A percentile compares a stretch with the other conserved stretches of the same genome.
Conservation (phyloP, 371 early-diverging fungal species). For the Blyttiomyces sp. region DNA sequence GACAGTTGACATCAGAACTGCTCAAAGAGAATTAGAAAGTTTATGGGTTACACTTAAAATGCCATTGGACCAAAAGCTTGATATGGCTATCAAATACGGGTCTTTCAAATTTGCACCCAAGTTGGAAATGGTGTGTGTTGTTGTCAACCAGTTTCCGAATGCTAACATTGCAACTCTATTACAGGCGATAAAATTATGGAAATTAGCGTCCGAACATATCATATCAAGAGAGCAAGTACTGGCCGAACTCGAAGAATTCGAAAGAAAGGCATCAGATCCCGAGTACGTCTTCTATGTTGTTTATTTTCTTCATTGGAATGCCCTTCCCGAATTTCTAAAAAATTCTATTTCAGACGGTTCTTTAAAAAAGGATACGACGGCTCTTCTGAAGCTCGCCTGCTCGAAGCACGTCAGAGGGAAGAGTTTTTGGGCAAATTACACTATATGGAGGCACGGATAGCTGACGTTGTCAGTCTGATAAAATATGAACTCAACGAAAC, state of each 20-base stretch:
- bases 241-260: conserved; percentile 36
- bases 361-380: conserved; percentile 40
- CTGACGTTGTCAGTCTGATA: conserved; percentile 28
- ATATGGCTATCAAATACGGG: conserved; percentile 55
- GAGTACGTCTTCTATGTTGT: conserved; percentile 17
- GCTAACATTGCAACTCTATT: background rate
- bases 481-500: conserved; percentile 42
- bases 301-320: background rate
- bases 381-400: conserved; percentile 38
- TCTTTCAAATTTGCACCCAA: conserved; percentile 36
- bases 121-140: conserved; percentile 30
- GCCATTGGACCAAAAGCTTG: conserved; percentile 46
- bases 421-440: conserved; percentile 35
- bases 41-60: conserved; percentile 47
- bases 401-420: conserved; percentile 40
- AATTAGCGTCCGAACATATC: conserved; percentile 33
- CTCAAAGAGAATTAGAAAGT: conserved; percentile 38
- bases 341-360: conserved; percentile 27
- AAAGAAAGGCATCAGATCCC: conserved; percentile 44
- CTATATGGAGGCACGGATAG: conserved; percentile 34
- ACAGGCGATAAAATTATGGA: conserved; percentile 46
- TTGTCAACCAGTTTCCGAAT: background rate
- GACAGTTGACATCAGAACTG: conserved; percentile 25
- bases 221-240: conserved; percentile 36
- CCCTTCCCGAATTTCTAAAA: background rate